Conservation (phyloP, 2,329 filamentous ascomycete species). For the Dactylonectria macrodidyma region DNA sequence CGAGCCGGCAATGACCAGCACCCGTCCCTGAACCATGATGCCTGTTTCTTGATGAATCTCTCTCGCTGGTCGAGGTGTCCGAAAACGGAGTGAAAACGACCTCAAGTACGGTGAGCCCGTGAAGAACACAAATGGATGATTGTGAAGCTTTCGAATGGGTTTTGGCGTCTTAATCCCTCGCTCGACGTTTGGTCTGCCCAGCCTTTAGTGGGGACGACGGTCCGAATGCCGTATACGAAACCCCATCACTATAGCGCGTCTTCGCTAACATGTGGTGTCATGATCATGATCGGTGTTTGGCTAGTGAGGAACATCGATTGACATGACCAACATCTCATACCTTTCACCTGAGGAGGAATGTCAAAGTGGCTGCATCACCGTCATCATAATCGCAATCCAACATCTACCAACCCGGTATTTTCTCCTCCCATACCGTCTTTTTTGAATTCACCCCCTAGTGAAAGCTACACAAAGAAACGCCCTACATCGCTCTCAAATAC, state of each 20-base stretch:
- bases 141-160: neutral
- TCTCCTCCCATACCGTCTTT: neutral
- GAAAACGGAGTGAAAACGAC: neutral
- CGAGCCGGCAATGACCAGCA: conserved; percentile 89
- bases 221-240: neutral
- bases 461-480: conserved; percentile 21
- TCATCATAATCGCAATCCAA: neutral
- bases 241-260: conserved; percentile 17
- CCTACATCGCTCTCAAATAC: conserved; percentile 20
- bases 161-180: conserved; percentile 28
- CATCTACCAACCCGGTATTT: neutral
- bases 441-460: conserved; percentile 1
- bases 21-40: conserved; percentile 62
- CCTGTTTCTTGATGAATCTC: neutral
- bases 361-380: neutral
- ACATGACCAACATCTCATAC: neutral
- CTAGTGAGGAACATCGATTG: neutral
- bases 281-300: neutral
- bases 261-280: conserved; percentile 9
- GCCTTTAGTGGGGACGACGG: conserved; percentile 24
- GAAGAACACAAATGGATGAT: neutral
- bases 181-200: conserved; percentile 11
- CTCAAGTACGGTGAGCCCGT: neutral
- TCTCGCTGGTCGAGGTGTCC: neutral
- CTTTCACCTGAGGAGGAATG: neutral